A percentile compares a stretch with the other conserved stretches of the same genome.
phyloP scores from a whole-genome alignment of 2,329 filamentous ascomycete species.

The Verticillium tricorpus region DNA sequence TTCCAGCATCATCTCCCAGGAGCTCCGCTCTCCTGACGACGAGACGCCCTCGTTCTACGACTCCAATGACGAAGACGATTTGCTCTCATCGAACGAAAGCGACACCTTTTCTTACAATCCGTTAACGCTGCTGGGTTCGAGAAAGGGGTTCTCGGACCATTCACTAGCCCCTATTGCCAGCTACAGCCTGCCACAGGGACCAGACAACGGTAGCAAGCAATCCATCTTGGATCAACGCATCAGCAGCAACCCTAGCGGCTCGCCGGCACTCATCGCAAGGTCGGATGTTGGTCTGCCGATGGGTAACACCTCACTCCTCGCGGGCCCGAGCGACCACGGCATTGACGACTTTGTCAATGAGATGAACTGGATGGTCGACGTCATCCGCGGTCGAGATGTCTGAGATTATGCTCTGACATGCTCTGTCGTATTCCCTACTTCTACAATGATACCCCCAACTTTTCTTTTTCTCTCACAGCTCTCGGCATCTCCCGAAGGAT shows the following conservation, averaged over 20 bases:
- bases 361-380: slow-evolving; percentile 47
- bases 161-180: slow-evolving; percentile 25
- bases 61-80: slow-evolving; percentile 31
- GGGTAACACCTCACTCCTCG: slow-evolving; percentile 20
- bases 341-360: slow-evolving; percentile 39
- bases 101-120: slow-evolving; percentile 26
- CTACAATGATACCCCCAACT: slow-evolving; percentile 2
- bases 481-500: neutral
- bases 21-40: slow-evolving; percentile 32
- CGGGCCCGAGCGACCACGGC: slow-evolving; percentile 28
- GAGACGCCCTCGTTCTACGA: slow-evolving; percentile 43
- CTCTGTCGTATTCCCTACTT: neutral
- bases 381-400: slow-evolving; percentile 32
- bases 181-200: slow-evolving; percentile 43
- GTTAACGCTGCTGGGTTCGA: slow-evolving; percentile 8
- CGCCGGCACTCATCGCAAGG: slow-evolving; percentile 5
- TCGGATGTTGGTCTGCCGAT: slow-evolving; percentile 2
- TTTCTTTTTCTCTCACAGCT: neutral
- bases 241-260: neutral
- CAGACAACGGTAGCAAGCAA: slow-evolving; percentile 18
- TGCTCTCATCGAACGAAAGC: slow-evolving; percentile 28
- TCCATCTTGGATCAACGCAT: neutral
- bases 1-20: slow-evolving; percentile 26
- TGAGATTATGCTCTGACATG: neutral
- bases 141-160: slow-evolving; percentile 16